Percentiles rank a stretch among this genome's conserved stretches.
These are phyloP conservation scores for Lipomyces spencermartinsiae DNA, from an alignment of 805 yeast species.

Conservation along the genomic window DNA sequence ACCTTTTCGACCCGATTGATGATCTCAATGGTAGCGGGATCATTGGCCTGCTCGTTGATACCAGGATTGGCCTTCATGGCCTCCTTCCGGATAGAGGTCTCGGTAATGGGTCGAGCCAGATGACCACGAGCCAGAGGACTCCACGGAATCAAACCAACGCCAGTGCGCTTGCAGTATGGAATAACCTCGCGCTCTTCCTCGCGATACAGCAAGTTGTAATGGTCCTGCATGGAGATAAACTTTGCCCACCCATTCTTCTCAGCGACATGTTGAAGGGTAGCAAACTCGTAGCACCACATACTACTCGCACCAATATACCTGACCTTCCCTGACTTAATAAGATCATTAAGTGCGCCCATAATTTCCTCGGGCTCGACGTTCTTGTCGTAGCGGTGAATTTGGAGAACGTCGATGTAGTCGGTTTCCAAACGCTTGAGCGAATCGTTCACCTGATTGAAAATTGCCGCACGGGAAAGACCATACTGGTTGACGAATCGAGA, in stretches of 20 bases:
- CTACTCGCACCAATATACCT: slow-evolving; percentile 70
- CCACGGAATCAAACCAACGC: slow-evolving; percentile 67
- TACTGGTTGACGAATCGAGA: slow-evolving; percentile 56
- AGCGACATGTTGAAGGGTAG: slow-evolving; percentile 58
- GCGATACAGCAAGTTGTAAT: slow-evolving; percentile 62
- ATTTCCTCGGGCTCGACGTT: slow-evolving; percentile 55
- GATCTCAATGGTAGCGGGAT: slow-evolving; percentile 43
- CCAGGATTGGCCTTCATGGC: slow-evolving; percentile 15
- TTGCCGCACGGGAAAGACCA: slow-evolving; percentile 56
- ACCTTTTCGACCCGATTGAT: slow-evolving; percentile 57
- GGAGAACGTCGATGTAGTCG: slow-evolving; percentile 60
- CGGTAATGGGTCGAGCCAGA: slow-evolving; percentile 56
- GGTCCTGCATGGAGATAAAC: slow-evolving; percentile 64
- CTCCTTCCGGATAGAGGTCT: slow-evolving; percentile 28
- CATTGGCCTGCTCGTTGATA: slow-evolving; percentile 29
- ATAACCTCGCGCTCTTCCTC: slow-evolving; percentile 71
- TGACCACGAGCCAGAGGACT: slow-evolving; percentile 64
- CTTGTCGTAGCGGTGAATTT: slow-evolving; percentile 62
- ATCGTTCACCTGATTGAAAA: slow-evolving; percentile 54
- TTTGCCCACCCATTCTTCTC: slow-evolving; percentile 63
- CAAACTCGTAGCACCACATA: slow-evolving; percentile 64
- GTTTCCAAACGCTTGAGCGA: slow-evolving; percentile 54
- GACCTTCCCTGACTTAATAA: slow-evolving; percentile 54
- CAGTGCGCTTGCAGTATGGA: slow-evolving; percentile 58
- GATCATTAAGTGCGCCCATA: slow-evolving; percentile 62